Evolutionary conservation across 2,329 filamentous ascomycete species (phyloP).

Genomic region (Pestalotiopsis sp.): DNA sequence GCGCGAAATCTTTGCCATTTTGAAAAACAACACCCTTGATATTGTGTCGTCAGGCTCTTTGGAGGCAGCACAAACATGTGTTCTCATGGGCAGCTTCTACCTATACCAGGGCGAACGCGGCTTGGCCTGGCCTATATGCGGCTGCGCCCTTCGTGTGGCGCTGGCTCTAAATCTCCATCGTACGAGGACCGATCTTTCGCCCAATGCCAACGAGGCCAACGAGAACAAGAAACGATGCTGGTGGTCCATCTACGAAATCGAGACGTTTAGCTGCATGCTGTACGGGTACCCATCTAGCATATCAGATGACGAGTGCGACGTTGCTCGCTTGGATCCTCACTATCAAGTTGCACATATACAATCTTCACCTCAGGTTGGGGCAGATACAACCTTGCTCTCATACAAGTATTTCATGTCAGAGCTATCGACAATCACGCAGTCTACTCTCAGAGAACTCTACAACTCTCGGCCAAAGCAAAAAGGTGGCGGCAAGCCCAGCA

Average conservation of each 20-base stretch:
- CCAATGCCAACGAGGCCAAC: not conserved
- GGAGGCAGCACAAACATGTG: not conserved
- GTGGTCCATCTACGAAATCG: slow-evolving; percentile 43
- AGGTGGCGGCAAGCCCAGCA: not conserved
- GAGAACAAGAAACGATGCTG: slow-evolving; percentile 37
- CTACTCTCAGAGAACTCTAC: not conserved
- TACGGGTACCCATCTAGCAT: slow-evolving; percentile 38
- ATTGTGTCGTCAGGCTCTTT: not conserved
- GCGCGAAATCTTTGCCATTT: not conserved
- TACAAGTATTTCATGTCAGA: not conserved
- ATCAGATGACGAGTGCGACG: slow-evolving; percentile 31
- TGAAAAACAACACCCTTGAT: not conserved
- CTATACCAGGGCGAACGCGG: not conserved
- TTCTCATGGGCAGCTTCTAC: not conserved
- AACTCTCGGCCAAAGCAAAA: not conserved
- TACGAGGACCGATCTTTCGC: slow-evolving; percentile 1
- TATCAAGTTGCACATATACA: slow-evolving; percentile 12
- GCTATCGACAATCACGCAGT: not conserved
- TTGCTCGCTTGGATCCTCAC: slow-evolving; percentile 29
- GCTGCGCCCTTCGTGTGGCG: not conserved
- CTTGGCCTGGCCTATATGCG: not conserved
- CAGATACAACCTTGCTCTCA: slow-evolving; percentile 17
- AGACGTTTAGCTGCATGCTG: slow-evolving; percentile 40
- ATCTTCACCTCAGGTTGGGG: slow-evolving; percentile 23
- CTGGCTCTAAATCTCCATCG: not conserved